Evolutionary conservation across 164 flowering plant species (phyloP).

Genomic region (Saururus chinensis): DNA sequence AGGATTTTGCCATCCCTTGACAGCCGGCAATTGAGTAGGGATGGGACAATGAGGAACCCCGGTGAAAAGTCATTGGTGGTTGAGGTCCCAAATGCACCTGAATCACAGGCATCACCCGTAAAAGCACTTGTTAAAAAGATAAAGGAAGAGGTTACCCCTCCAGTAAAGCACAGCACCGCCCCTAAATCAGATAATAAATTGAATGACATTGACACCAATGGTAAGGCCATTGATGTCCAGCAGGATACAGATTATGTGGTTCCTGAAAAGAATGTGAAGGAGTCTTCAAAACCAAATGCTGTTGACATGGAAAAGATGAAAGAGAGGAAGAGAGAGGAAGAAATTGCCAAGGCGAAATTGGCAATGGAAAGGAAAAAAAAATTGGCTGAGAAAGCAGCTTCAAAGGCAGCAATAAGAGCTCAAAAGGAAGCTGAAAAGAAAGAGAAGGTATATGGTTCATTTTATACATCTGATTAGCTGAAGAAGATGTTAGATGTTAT

Average conservation of each 20-base stretch:
- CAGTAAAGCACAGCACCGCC: constrained; percentile 17
- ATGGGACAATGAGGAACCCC: constrained; percentile 79
- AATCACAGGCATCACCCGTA: constrained; percentile 21
- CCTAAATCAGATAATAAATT: constrained; percentile 10
- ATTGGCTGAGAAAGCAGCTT: constrained; percentile 31
- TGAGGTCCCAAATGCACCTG: constrained; percentile 25
- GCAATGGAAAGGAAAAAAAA: constrained; percentile 53
- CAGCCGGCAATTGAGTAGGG: constrained; percentile 60
- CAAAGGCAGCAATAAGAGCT: constrained; percentile 70
- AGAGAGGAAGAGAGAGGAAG: constrained; percentile 78
- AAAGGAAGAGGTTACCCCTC: constrained; percentile 45
- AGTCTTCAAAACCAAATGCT: constrained; percentile 12
- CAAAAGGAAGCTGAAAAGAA: constrained; percentile 94
- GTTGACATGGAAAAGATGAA: constrained; percentile 54
- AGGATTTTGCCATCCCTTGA: constrained; percentile 72
- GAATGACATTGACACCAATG: constrained; percentile 3
- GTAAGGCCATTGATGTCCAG: constrained; percentile 20
- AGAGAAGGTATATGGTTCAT: constrained; percentile 40
- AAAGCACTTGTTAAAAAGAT: constrained; percentile 30
- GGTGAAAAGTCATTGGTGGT: constrained; percentile 62
- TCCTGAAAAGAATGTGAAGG: constrained; percentile 28
- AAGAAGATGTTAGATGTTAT: not conserved
- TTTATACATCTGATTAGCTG: not conserved
- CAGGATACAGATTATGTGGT: constrained; percentile 20
- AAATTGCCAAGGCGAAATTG: constrained; percentile 66